Percentiles rank a stretch among this genome's conserved stretches.
phyloP scores from a whole-genome alignment of 805 yeast species.

The Sugiyamaella valdiviana region DNA sequence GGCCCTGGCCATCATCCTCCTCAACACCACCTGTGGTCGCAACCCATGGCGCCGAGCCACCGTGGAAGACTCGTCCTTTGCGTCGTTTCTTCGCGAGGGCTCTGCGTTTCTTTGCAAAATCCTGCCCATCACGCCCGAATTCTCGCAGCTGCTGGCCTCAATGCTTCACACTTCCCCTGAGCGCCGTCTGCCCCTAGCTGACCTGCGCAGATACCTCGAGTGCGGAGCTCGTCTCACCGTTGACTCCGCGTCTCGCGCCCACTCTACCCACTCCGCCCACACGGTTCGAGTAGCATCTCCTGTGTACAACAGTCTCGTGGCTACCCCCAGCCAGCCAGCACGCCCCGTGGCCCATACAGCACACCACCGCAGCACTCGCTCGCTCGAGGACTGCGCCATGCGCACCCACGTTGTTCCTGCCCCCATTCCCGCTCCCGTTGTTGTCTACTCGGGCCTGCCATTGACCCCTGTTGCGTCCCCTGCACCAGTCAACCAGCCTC shows the following conservation, averaged over 20 bases:
- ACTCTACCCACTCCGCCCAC: too few species aligned
- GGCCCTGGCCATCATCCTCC: constrained; percentile 77
- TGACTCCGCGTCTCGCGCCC: too few species aligned
- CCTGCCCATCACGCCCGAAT: constrained; percentile 47
- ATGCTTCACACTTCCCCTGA: background rate
- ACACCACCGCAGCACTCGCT: background rate
- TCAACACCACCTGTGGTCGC: constrained; percentile 73
- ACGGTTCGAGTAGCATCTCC: background rate
- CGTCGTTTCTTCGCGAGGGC: constrained; percentile 52
- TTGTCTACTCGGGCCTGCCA: background rate
- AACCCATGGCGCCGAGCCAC: constrained; percentile 90
- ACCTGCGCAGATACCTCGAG: background rate
- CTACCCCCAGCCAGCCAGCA: background rate
- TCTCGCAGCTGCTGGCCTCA: background rate
- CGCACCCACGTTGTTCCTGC: too few species aligned
- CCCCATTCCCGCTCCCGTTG: too few species aligned
- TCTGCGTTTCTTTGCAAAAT: constrained; percentile 50
- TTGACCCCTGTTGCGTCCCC: background rate
- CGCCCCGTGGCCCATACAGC: background rate
- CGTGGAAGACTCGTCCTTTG: constrained; percentile 57
- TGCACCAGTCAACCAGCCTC: background rate
- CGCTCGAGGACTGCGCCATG: background rate
- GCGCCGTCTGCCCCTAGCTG: background rate
- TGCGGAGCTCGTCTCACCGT: background rate
- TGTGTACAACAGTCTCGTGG: background rate